Evolutionary conservation across 768 basidiomycete species (phyloP).

Genomic region (Boletellus ananas): DNA sequence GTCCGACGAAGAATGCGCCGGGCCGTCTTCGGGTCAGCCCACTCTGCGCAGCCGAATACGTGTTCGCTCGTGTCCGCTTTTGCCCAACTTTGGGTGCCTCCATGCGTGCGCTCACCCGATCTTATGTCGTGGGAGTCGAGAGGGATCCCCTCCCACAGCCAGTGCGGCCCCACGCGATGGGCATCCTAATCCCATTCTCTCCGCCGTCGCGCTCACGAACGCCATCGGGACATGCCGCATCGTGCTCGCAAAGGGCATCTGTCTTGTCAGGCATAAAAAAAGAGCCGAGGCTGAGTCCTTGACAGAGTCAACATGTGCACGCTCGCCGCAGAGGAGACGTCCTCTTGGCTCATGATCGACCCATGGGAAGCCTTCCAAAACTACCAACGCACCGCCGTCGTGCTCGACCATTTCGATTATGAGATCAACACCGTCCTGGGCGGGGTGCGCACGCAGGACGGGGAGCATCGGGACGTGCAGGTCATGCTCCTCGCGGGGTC

Average conservation of each 20-base stretch:
- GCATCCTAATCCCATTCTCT: slow-evolving; percentile 15
- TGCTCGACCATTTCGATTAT: slow-evolving; percentile 95
- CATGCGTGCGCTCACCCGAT: slow-evolving; percentile 1
- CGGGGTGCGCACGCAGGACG: slow-evolving; percentile 70
- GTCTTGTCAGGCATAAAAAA: slow-evolving; percentile 3
- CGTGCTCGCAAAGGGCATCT: slow-evolving; percentile 6
- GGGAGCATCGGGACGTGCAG: slow-evolving; percentile 70
- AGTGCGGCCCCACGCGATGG: slow-evolving; percentile 10
- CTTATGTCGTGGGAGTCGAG: background rate
- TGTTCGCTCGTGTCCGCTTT: background rate
- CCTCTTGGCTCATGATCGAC: slow-evolving; percentile 95
- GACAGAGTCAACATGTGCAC: slow-evolving; percentile 82
- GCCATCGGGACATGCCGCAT: slow-evolving; percentile 7
- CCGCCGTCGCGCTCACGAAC: slow-evolving; percentile 13
- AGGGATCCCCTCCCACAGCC: no score
- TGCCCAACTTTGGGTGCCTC: slow-evolving; percentile 2
- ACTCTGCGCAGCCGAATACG: slow-evolving; percentile 8
- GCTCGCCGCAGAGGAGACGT: slow-evolving; percentile 85
- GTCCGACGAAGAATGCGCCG: no score
- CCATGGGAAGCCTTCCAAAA: slow-evolving; percentile 95
- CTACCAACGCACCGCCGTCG: slow-evolving; percentile 95
- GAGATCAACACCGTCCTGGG: slow-evolving; percentile 86
- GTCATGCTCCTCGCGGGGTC: slow-evolving; percentile 97
- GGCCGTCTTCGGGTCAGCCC: no score
- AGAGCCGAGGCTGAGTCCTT: slow-evolving; percentile 22